These are phyloP conservation scores for Bipolaris gigantea DNA, from an alignment of 2,329 filamentous ascomycete genomes.

Conservation along the genomic window DNA sequence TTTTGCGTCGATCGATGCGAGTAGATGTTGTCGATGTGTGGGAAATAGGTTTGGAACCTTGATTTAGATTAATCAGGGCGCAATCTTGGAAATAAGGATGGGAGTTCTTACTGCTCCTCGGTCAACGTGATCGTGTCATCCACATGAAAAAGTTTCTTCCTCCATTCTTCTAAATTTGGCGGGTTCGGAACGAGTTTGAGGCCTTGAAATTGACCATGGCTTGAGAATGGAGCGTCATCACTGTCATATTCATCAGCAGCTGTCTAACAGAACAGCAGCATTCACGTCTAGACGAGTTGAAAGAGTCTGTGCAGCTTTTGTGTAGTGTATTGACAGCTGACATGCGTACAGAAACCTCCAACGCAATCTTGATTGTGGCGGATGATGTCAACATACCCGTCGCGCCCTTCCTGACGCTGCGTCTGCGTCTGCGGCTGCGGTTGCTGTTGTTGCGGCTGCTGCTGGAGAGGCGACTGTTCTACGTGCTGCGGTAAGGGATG, in stretches of 20 bases:
- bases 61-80: slow-evolving; percentile 7
- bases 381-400: slow-evolving; percentile 1
- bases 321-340: neutral
- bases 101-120: slow-evolving; percentile 66
- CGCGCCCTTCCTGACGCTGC: slow-evolving; percentile 3
- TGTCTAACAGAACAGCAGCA: neutral
- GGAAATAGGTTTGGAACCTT: slow-evolving; percentile 79
- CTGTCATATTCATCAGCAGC: slow-evolving; percentile 2
- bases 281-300: neutral
- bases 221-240: slow-evolving; percentile 47
- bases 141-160: slow-evolving; percentile 73
- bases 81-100: neutral
- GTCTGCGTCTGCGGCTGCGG: slow-evolving; percentile 3
- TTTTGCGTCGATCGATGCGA: slow-evolving; percentile 79
- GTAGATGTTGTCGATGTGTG: slow-evolving; percentile 82
- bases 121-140: slow-evolving; percentile 71
- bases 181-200: slow-evolving; percentile 65
- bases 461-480: slow-evolving; percentile 7
- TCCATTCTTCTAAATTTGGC: slow-evolving; percentile 69
- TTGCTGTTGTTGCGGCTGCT: slow-evolving; percentile 1
- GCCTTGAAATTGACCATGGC: slow-evolving; percentile 56
- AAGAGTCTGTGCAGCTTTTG: neutral
- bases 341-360: neutral
- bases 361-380: neutral
- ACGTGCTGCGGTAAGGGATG: slow-evolving; percentile 18